Evolutionary conservation across 2,329 filamentous ascomycete genomes (phyloP), one percentile per base, ranked within the genome.

Genomic region (Bipolaris cookei): DNA sequence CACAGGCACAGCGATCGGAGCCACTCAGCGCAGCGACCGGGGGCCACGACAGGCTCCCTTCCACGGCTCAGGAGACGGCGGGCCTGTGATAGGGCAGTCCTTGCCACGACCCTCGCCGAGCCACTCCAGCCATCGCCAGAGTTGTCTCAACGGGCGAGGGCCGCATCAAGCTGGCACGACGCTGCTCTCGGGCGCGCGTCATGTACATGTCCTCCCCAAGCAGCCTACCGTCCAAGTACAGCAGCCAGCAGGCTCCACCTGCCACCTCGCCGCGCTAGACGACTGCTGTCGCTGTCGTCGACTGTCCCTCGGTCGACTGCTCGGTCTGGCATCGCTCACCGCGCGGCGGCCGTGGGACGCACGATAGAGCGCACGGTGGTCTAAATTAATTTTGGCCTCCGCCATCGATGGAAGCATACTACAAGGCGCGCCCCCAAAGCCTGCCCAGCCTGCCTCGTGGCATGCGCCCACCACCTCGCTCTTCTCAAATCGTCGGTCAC

Each of bases 111-210:
- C 48, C 58, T 62, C 53, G 60, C 64, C 58, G 53, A 49, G 28
- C 39, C 25, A 18, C 37, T 28, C 34, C 23, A 37, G 34, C 21
- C 59, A 63, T 55, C 59, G 59, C 61, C 42, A 60, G 37, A 54
- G 49, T 49, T 62, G 64, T 67, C 67, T 64, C 62, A 66, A 61
- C 43, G 52, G 59, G 51, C 58, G 67, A 23, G 20, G 25, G 64
- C 69, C 69, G 58, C 71, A 75, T 73, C 54, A 70, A 71, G 45
- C 52, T 56, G 48, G 56, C 48, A 66, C 54, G 64, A 61, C 59
- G 64, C 66, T 68, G 28, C 25, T 28, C 7, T 4, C 7, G 25
- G 10, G 42, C 47, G 28, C 37, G 60, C 56, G 34, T 55, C 54
- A 58, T 46, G 57, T 54, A 53, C 51, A 28, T 28, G 25, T 46